Percentiles rank a stretch among this genome's conserved stretches.
Conservation (phyloP, 2,329 filamentous ascomycete species). For the Amauroascus niger region DNA sequence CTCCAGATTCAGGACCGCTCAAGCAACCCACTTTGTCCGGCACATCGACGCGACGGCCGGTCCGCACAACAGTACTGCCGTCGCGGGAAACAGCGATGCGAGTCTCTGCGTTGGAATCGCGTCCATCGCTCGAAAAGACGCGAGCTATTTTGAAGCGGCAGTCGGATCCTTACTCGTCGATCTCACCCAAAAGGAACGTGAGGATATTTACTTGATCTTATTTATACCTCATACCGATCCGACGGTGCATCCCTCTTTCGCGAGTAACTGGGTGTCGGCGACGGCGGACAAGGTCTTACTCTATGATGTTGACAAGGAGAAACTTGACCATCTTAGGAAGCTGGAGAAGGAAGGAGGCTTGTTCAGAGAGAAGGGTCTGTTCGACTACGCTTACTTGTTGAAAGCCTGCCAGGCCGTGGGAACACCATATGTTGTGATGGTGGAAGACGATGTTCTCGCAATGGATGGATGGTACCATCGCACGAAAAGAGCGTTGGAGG, state of each 20-base stretch:
- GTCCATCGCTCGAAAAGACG: slow-evolving; percentile 33
- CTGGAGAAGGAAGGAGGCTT: slow-evolving; percentile 27
- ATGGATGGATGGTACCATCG: slow-evolving; percentile 42
- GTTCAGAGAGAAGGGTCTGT: slow-evolving; percentile 34
- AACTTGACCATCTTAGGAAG: slow-evolving; percentile 28
- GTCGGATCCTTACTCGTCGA: slow-evolving; percentile 39
- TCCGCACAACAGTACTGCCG: neutral
- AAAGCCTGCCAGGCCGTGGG: slow-evolving; percentile 32
- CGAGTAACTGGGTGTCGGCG: slow-evolving; percentile 34
- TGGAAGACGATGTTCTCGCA: slow-evolving; percentile 42
- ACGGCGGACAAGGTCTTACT: slow-evolving; percentile 35
- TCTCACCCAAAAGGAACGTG: slow-evolving; percentile 34
- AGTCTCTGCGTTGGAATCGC: slow-evolving; percentile 39
- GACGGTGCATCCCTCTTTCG: slow-evolving; percentile 32
- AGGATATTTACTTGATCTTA: slow-evolving; percentile 35
- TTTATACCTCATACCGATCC: slow-evolving; percentile 40
- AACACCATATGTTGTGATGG: slow-evolving; percentile 35
- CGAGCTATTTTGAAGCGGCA: slow-evolving; percentile 34
- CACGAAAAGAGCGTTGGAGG: slow-evolving; percentile 29
- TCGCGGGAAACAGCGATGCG: neutral
- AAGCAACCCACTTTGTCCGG: slow-evolving; percentile 22
- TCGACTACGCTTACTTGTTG: slow-evolving; percentile 38
- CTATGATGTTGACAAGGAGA: slow-evolving; percentile 30
- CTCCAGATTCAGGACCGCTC: slow-evolving; percentile 19
- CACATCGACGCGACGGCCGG: slow-evolving; percentile 11